Percentiles rank a stretch among this genome's conserved stretches.
Evolutionary conservation across 1,284 basidiomycete genomes (phyloP).

Genomic region (Cutaneotrichosporon daszewskae): DNA sequence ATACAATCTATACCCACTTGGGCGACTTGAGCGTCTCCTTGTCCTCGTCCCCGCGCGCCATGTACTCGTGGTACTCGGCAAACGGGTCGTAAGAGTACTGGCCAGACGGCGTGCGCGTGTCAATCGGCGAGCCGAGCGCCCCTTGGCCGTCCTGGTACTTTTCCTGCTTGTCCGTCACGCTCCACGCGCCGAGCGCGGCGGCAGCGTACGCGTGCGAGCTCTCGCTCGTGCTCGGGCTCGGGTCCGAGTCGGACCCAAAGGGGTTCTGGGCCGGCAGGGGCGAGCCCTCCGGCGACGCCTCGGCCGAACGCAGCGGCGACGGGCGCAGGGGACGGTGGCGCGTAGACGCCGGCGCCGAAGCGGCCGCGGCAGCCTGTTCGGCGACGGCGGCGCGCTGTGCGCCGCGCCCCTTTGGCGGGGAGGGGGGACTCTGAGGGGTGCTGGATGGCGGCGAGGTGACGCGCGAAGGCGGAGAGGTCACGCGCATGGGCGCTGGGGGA

Average conservation of each 20-base stretch:
- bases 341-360: conserved; percentile 20
- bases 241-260: neutral
- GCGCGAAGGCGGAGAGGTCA: too few species aligned
- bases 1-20: too few species aligned
- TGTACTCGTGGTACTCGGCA: conserved; percentile 26
- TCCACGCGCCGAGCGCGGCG: conserved; percentile 23
- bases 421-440: neutral
- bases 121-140: neutral
- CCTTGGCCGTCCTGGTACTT: conserved; percentile 20
- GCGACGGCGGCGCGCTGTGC: conserved; percentile 31
- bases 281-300: too few species aligned
- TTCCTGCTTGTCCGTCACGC: conserved; percentile 31
- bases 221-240: conserved; percentile 1
- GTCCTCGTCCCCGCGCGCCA: neutral
- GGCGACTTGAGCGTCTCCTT: too few species aligned
- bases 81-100: conserved; percentile 32
- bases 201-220: conserved; percentile 6
- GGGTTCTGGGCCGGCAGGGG: neutral
- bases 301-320: conserved; percentile 31
- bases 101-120: conserved; percentile 17
- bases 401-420: conserved; percentile 15
- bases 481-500: neutral
- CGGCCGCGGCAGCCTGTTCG: conserved; percentile 31
- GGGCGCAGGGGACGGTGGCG: conserved; percentile 42
- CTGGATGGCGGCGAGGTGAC: conserved; percentile 4